These are phyloP conservation scores for Phytophthora hybrid DNA, from an alignment of 352 stramenopile genomes.

Conservation along the genomic window DNA sequence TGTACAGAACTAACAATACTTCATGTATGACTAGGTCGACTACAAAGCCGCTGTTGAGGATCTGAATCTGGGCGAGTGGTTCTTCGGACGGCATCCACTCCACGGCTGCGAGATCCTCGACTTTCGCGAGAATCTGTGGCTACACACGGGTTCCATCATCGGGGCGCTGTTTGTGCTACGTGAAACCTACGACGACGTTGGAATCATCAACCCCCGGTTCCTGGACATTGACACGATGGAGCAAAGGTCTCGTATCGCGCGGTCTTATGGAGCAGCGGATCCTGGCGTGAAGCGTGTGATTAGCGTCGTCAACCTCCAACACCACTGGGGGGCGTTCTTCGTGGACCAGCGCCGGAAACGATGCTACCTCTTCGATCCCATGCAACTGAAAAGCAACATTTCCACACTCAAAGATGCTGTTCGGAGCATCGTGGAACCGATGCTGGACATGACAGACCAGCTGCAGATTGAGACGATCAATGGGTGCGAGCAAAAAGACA, in stretches of 20 bases:
- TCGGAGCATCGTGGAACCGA: neutral
- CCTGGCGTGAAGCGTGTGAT: neutral
- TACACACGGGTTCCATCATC: constrained; percentile 12
- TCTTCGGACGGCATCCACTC: constrained; percentile 1
- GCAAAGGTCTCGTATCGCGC: neutral
- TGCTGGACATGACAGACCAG: constrained; percentile 6
- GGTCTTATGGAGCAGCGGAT: neutral
- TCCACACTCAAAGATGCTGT: neutral
- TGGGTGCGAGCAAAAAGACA: constrained; percentile 1
- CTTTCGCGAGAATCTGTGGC: constrained; percentile 17
- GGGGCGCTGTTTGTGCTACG: constrained; percentile 9
- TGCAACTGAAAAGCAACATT: neutral
- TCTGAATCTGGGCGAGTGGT: constrained; percentile 5
- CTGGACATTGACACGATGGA: constrained; percentile 11
- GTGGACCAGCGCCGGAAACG: neutral
- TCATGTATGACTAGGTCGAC: neutral
- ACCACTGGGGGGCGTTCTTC: constrained; percentile 14
- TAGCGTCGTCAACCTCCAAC: constrained; percentile 10
- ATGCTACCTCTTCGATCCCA: neutral
- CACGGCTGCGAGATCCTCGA: constrained; percentile 13
- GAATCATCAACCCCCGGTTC: constrained; percentile 9
- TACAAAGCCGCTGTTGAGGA: constrained; percentile 12
- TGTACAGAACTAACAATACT: constrained; percentile 4
- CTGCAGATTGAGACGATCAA: neutral
- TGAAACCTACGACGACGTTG: neutral